Evolutionary conservation across 805 yeast species (phyloP), one percentile per base, ranked within the genome.

Genomic region (Jamesozyma lodderae): DNA sequence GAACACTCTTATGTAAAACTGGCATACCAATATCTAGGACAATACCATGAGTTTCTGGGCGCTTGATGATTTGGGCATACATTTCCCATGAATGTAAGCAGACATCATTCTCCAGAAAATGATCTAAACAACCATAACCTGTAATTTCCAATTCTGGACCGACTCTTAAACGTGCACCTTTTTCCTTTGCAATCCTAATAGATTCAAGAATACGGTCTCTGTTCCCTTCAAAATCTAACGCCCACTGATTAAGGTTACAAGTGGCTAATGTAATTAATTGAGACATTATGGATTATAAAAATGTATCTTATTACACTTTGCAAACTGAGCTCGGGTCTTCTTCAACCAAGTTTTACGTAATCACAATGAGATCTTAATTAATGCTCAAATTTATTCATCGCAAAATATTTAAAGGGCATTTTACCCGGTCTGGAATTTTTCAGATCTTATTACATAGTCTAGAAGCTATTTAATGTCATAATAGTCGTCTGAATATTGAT

Each of bases 191-290:
- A 36, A 73, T 68, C 17, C 55, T 57, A 52, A 92, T 90, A 39
- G 94, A 81, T 53, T 81, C 80, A 18, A 92, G 52, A 45, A 92
- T 90, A 41, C 99, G 70, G 55, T 88, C 95, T 38, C 96, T 71
- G 62, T 92, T 92, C 4, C 98, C 99, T 60, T 90, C 97, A 60
- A 86, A 92, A 59, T 92, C 99, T 38, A 92, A 69, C 0, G 98
- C 96, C 99, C 99, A 92, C 72, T 92, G 99, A 65, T 92, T 92
- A 46, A 92, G 70, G 52, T 88, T 86, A 63, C 97, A 90, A 1
- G 97, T 88, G 1, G 97, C 88, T 26, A 90, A 67, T 0, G 96
- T 90, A 34, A 88, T 78, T 41, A 81, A 71, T 38, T 85, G 92
- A 1, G 94, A 88, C 96, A 88, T 88, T 11, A 17, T 33, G 29